phyloP scores from a whole-genome alignment of 2,329 filamentous ascomycete genomes.

The Blastomyces gilchristii region DNA sequence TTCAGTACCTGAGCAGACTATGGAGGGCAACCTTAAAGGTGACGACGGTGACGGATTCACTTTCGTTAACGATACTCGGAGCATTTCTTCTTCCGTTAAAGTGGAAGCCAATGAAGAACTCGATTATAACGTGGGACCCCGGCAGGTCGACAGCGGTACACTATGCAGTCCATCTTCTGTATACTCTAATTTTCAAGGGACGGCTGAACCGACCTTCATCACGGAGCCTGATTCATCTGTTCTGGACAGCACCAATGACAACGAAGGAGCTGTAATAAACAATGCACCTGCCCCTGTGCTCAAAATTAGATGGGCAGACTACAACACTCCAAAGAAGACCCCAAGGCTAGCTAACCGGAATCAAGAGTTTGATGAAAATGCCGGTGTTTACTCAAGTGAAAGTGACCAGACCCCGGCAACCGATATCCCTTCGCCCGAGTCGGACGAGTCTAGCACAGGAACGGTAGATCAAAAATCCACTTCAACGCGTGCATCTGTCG shows the following conservation, averaged over 20 bases:
- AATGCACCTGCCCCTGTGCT: neutral
- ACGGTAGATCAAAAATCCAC: neutral
- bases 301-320: neutral
- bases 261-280: neutral
- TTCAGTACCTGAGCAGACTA: neutral
- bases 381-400: neutral
- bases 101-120: constrained; percentile 21
- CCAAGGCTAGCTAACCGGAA: neutral
- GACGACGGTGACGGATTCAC: neutral
- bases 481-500: neutral
- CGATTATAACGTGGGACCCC: constrained; percentile 14
- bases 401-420: neutral
- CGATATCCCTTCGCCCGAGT: neutral
- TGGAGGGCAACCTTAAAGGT: neutral
- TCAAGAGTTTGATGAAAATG: neutral
- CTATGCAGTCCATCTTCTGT: neutral
- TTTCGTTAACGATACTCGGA: constrained; percentile 19
- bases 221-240: neutral
- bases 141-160: neutral
- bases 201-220: neutral
- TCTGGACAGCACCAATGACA: neutral
- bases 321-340: neutral
- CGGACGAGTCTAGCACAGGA: neutral
- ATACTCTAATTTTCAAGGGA: neutral
- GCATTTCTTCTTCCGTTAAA: constrained; percentile 20